phyloP scores from a whole-genome alignment of 116 monocot species.

The Phalaenopsis hybrid region DNA sequence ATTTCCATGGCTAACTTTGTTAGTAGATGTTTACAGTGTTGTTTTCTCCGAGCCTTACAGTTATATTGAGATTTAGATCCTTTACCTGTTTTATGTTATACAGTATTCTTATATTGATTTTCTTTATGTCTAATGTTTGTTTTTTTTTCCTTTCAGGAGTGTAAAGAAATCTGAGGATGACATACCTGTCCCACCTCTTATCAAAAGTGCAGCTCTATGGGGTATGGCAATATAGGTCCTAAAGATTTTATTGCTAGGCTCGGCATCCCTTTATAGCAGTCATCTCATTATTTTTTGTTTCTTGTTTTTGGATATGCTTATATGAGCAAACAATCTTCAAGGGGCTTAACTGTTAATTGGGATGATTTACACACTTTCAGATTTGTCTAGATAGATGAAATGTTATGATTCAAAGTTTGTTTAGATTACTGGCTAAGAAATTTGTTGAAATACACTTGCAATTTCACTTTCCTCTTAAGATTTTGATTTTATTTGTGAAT shows the following conservation, averaged over 20 bases:
- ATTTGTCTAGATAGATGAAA: too few relatives aligned
- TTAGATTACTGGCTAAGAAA: too few relatives aligned
- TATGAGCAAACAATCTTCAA: neutral
- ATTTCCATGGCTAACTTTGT: neutral
- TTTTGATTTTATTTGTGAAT: too few relatives aligned
- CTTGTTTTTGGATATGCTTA: neutral
- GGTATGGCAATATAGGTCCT: constrained; percentile 1
- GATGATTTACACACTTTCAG: too few relatives aligned
- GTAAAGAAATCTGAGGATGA: constrained; percentile 89
- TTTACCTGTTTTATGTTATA: neutral
- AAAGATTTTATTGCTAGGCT: neutral
- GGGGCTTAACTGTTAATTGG: too few relatives aligned
- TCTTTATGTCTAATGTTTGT: constrained; percentile 8
- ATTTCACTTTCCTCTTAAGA: too few relatives aligned
- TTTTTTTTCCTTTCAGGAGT: constrained; percentile 41
- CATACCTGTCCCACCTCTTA: constrained; percentile 85
- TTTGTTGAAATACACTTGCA: too few relatives aligned
- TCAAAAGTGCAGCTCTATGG: constrained; percentile 84
- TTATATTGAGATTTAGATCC: neutral
- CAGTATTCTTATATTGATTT: neutral
- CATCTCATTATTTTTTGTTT: neutral
- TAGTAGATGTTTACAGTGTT: neutral
- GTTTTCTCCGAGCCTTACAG: neutral
- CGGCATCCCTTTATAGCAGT: neutral
- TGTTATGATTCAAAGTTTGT: too few relatives aligned